These are phyloP conservation scores for Cyberlindnera mississippiensis DNA, from an alignment of 805 yeast genomes.

Conservation along the genomic window DNA sequence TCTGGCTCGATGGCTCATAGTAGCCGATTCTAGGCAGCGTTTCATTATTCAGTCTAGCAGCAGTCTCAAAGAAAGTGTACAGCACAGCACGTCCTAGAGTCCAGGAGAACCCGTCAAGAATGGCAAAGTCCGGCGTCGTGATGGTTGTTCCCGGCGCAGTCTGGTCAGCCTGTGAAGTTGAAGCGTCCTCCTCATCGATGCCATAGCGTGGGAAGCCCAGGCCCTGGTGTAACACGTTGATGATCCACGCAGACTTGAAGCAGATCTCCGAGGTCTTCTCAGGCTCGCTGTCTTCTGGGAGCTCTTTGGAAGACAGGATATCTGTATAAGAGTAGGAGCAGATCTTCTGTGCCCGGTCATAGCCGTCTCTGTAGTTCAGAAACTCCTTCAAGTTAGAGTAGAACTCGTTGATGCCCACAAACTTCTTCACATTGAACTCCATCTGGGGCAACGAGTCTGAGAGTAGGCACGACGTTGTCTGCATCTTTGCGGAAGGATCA, in stretches of 20 bases:
- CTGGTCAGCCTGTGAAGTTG: not conserved
- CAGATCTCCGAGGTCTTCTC: conserved; percentile 51
- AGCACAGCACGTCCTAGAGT: conserved; percentile 58
- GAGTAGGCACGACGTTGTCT: conserved; percentile 43
- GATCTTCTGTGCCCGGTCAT: conserved; percentile 40
- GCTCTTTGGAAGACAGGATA: conserved; percentile 9
- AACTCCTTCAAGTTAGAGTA: conserved; percentile 57
- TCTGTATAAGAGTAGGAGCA: conserved; percentile 35
- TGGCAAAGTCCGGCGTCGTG: conserved; percentile 34
- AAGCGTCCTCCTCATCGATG: conserved; percentile 34
- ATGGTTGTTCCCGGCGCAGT: conserved; percentile 8
- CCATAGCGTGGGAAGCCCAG: conserved; percentile 55
- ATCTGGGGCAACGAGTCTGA: conserved; percentile 52
- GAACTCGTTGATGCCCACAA: conserved; percentile 64
- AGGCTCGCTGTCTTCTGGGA: conserved; percentile 30
- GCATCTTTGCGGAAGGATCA: conserved; percentile 17
- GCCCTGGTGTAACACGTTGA: conserved; percentile 55
- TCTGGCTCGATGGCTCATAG: conserved; percentile 44
- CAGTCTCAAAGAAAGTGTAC: conserved; percentile 54
- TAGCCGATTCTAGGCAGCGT: conserved; percentile 36
- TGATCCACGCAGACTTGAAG: conserved; percentile 58
- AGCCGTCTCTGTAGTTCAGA: conserved; percentile 35
- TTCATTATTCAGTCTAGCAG: conserved; percentile 11
- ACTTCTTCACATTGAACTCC: conserved; percentile 52
- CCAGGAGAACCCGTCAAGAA: conserved; percentile 49